Base-by-base conservation (phyloP, 2,329 filamentous ascomycete species). In the Monosporascus sp. region DNA sequence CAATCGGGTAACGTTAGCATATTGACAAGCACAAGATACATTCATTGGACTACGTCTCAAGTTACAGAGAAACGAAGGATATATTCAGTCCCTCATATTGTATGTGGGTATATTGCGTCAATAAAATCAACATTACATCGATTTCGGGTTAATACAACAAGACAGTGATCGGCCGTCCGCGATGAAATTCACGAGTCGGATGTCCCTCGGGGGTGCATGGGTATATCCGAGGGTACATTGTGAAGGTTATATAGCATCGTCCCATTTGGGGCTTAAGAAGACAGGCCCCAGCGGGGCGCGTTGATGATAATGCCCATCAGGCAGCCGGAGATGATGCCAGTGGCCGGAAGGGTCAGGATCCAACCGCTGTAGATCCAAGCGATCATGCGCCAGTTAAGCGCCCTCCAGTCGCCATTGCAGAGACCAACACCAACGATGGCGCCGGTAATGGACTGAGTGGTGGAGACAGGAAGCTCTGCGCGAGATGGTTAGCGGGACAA, bases 371-470 rank as follows among this genome's bases (percentile, higher is more conserved):
- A 82, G 60, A 85, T 80, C 74, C 81, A 82, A 6, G 71, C 76
- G 5, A 85, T 78, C 75, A 83, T 82, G 55, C 81, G 76, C 79
- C 80, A 86, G 71, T 85, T 86, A 62, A 85, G 81, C 27, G 81
- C 77, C 48, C 76, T 74, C 73, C 76, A 78, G 46, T 76, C 77
- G 26, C 82, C 82, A 47, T 80, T 82, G 69, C 81, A 84, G 19
- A 85, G 76, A 54, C 81, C 83, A 49, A 85, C 82, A 55, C 82
- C 82, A 46, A 85, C 82, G 20, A 81, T 84, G 43, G 82, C 78
- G 47, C 82, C 82, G 43, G 78, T 82, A 61, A 84, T 84, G 66
- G 83, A 86, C 71, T 85, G 83, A 0, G 83, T 85, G 1, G 84
- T 87, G 2, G 82, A 85, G 34, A 87, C 76, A 2, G 84, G 84